Evolutionary conservation across 805 yeast species (phyloP).

Genomic region (Metschnikowia vanudenii): DNA sequence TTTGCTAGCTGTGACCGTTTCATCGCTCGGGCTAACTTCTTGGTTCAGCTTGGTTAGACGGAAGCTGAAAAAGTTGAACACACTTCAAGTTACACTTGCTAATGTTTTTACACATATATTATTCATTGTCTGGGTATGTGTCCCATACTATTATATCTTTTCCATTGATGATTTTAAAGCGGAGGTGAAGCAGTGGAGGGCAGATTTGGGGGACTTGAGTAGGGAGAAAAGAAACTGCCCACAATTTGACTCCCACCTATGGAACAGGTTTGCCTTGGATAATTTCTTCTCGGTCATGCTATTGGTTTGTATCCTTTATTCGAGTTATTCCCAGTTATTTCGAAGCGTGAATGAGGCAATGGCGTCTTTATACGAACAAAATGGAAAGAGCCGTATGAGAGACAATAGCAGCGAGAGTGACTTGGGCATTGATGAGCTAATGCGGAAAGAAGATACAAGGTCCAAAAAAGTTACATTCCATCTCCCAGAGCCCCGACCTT

Average conservation of each 20-base stretch:
- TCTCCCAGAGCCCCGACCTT: slow-evolving; percentile 7
- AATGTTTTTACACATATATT: neutral
- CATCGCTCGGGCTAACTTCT: neutral
- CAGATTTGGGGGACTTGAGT: neutral
- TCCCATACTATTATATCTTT: slow-evolving; percentile 5
- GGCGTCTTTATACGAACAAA: slow-evolving; percentile 6
- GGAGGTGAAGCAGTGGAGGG: slow-evolving; percentile 8
- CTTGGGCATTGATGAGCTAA: neutral
- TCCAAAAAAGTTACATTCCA: slow-evolving; percentile 6
- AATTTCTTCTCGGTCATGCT: neutral
- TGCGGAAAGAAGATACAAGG: neutral
- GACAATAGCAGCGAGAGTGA: neutral
- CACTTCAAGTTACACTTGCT: neutral
- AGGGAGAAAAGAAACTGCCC: slow-evolving; percentile 1
- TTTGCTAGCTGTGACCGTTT: slow-evolving; percentile 1
- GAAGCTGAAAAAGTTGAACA: neutral
- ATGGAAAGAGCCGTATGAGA: neutral
- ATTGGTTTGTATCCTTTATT: neutral
- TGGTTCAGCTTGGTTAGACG: neutral
- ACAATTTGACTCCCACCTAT: neutral
- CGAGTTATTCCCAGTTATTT: slow-evolving; percentile 1
- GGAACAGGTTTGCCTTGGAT: neutral
- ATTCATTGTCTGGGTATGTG: neutral
- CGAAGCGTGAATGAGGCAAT: slow-evolving; percentile 1
- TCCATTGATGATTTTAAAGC: slow-evolving; percentile 1